These are phyloP conservation scores for Mucor sp. DNA, from an alignment of 371 early-diverging fungal genomes.

Conservation along the genomic window DNA sequence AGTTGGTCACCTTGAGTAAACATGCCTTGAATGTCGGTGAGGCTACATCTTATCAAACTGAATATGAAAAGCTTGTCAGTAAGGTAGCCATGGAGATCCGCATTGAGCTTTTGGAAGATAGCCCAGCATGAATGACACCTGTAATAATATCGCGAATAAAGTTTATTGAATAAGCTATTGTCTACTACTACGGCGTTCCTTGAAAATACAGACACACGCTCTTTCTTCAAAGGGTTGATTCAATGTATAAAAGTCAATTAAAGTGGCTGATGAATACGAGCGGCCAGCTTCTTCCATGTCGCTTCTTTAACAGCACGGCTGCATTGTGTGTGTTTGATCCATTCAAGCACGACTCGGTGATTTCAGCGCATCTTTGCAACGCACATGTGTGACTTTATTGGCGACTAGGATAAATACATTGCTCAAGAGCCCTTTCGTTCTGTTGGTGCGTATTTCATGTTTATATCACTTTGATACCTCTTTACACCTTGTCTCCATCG, in stretches of 20 bases:
- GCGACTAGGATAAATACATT: not conserved
- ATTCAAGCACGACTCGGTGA: not conserved
- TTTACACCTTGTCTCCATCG: not conserved
- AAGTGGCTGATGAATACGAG: not conserved
- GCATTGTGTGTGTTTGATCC: too few relatives aligned
- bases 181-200: too few relatives aligned
- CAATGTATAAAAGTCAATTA: too few relatives aligned
- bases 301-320: too few relatives aligned
- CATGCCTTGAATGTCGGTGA: constrained; percentile 25
- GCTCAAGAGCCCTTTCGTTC: not conserved
- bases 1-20: constrained; percentile 20
- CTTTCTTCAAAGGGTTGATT: not conserved
- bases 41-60: constrained; percentile 28
- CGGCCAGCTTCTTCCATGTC: not conserved
- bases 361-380: not conserved
- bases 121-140: not conserved
- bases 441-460: not conserved
- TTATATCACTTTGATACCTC: not conserved
- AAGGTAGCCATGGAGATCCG: constrained; percentile 22
- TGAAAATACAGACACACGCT: not conserved
- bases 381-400: not conserved
- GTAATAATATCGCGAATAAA: not conserved
- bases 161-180: too few relatives aligned
- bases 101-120: constrained; percentile 20
- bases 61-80: constrained; percentile 29